Evolutionary conservation across 306 rosid genomes (phyloP).

Genomic region (Vachellia collinsii): DNA sequence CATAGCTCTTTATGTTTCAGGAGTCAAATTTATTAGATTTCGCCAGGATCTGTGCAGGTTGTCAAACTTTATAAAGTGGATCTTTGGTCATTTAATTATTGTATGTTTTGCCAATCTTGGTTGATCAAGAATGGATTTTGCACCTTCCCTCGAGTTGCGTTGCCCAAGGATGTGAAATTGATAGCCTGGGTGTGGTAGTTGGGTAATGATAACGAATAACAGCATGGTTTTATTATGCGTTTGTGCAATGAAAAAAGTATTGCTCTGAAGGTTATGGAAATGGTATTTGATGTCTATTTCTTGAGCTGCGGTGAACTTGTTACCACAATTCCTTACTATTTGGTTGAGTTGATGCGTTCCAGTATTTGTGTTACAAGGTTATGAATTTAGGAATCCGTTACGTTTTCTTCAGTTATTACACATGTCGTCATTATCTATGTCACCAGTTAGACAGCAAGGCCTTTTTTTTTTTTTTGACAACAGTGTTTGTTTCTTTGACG

Average conservation of each 20-base stretch:
- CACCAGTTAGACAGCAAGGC: neutral
- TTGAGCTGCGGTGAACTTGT: neutral
- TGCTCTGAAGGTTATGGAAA: constrained; percentile 13
- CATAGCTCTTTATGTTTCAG: neutral
- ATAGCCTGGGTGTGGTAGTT: neutral
- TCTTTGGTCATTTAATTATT: neutral
- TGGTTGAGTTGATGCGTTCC: neutral
- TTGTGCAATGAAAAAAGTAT: neutral
- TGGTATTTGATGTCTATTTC: neutral
- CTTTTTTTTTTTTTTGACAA: neutral
- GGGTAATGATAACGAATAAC: neutral
- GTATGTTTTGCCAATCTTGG: neutral
- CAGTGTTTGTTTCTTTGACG: constrained; percentile 7
- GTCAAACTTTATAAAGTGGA: neutral
- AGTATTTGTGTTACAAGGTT: no score
- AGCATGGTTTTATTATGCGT: neutral
- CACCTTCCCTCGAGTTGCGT: neutral
- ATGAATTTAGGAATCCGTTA: no score
- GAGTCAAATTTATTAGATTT: constrained; percentile 7
- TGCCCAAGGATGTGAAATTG: neutral
- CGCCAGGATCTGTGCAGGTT: neutral
- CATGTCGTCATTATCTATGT: neutral
- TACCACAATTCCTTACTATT: neutral
- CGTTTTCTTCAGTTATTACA: no score
- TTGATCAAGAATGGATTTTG: neutral